Percentiles rank a stretch among this genome's conserved stretches.
Conservation (phyloP, 2,329 filamentous ascomycete species). For the Rutstroemia sp. region DNA sequence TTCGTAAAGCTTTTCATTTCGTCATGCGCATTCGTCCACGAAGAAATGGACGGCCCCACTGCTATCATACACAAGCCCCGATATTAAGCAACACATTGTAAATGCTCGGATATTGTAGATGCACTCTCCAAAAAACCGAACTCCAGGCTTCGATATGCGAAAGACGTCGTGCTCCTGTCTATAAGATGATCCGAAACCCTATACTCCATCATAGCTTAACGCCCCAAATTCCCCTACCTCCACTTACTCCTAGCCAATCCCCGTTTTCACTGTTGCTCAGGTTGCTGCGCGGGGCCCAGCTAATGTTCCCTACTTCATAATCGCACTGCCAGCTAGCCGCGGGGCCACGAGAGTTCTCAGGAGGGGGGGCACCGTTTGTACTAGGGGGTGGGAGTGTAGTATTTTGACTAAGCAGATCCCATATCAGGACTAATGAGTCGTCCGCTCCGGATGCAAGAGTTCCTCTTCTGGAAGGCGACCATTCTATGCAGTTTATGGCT, state of each 20-base stretch:
- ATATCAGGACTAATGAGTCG: conserved; percentile 84
- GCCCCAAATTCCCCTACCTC: conserved; percentile 75
- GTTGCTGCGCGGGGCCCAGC: conserved; percentile 70
- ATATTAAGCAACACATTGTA: conserved; percentile 11
- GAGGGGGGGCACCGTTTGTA: conserved; percentile 42
- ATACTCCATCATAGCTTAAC: conserved; percentile 27
- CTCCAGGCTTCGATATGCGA: conserved; percentile 21
- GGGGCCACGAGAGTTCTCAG: conserved; percentile 57
- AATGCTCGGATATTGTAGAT: conserved; percentile 20
- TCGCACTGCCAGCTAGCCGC: conserved; percentile 78
- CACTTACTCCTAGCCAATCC: conserved; percentile 79
- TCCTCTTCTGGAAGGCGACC: conserved; percentile 81
- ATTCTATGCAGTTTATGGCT: conserved; percentile 87
- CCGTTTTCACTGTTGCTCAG: conserved; percentile 57
- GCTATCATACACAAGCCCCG: conserved; percentile 16
- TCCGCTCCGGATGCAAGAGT: conserved; percentile 88
- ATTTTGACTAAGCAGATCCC: conserved; percentile 72
- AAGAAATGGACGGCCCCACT: neutral
- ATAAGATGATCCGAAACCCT: conserved; percentile 9
- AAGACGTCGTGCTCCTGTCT: conserved; percentile 12
- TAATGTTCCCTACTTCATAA: conserved; percentile 78
- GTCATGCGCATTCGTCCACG: neutral
- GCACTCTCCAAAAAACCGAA: conserved; percentile 16
- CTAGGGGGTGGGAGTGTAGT: conserved; percentile 30
- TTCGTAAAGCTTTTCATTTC: too few species aligned